Base-by-base conservation (phyloP, 1,284 basidiomycete species). In the Thelephora terrestris region DNA sequence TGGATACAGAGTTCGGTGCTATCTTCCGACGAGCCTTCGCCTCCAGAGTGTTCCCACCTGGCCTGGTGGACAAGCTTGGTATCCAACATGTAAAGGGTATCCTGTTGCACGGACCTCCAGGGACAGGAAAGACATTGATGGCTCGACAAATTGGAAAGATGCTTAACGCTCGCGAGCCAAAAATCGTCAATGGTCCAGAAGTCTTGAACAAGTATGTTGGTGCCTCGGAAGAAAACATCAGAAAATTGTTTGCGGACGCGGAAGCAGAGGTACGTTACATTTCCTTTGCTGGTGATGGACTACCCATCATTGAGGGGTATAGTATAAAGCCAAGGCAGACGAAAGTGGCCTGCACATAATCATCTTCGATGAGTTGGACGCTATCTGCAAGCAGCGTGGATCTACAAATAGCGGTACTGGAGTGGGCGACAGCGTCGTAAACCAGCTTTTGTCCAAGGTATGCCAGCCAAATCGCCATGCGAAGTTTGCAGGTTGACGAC, bases 11-110 rank as follows among this genome's bases (percentile, higher is more conserved):
- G 63, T 99, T 99, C 62, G 82, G 82, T 50, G 85, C 91, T 49
- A 99, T 99, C 63, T 99, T 99, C 74, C 90, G 96, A 64, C 88
- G 96, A 62, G 96, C 96, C 0, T 99, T 99, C 64, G 95, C 96
- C 0, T 93, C 89, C 50, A 91, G 96, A 50, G 94, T 99, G 42
- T 99, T 99, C 69, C 96, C 96, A 21, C 94, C 93, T 0, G 91
- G 82, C 1, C 76, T 99, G 1, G 94, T 99, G 4, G 95, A 99
- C 58, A 98, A 97, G 69, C 81, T 99, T 27, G 96, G 96, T 39
- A 99, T 99, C 51, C 89, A 96, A 65, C 96, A 99, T 65, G 95
- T 99, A 47, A 99, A 99, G 71, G 93, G 91, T 75, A 93, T 99
- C 53, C 76, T 99, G 44, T 78, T 99, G 1, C 91, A 88, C 57